Conservation (phyloP, 169 alveolate genomes). For the Cryptosporidium baileyi region DNA sequence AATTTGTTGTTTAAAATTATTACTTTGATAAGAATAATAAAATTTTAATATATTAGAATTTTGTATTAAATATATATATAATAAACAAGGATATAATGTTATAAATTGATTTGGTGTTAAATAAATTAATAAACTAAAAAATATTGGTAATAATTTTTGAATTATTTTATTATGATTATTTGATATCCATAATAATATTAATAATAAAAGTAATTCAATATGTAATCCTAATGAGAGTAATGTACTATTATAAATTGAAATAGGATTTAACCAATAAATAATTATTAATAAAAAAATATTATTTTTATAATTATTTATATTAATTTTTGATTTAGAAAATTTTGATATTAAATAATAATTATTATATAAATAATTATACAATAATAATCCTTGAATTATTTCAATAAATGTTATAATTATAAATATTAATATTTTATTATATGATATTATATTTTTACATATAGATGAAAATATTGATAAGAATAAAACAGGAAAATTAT, state of each 20-base stretch:
- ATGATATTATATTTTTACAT: background rate
- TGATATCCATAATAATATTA: conserved; percentile 15
- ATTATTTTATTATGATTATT: background rate
- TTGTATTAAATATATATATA: background rate
- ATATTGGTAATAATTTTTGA: background rate
- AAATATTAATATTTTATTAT: background rate
- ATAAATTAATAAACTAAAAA: background rate
- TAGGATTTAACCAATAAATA: conserved; percentile 34
- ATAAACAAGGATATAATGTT: background rate
- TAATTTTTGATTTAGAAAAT: background rate
- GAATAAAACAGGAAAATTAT: background rate
- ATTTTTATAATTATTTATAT: background rate
- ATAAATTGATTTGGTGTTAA: background rate
- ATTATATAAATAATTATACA: background rate
- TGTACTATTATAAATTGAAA: conserved; percentile 1
- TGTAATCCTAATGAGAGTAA: conserved; percentile 9
- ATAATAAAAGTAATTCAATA: background rate
- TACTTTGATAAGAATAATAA: too few species aligned
- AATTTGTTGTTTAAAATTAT: too few species aligned
- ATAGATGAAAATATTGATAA: background rate
- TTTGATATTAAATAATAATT: background rate
- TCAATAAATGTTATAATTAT: background rate
- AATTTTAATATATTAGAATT: too few species aligned
- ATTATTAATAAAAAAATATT: background rate
- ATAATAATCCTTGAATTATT: conserved; percentile 5